Evolutionary conservation across 192 early-diverging fungal species (phyloP).

Genomic region (Physocladia obscura): DNA sequence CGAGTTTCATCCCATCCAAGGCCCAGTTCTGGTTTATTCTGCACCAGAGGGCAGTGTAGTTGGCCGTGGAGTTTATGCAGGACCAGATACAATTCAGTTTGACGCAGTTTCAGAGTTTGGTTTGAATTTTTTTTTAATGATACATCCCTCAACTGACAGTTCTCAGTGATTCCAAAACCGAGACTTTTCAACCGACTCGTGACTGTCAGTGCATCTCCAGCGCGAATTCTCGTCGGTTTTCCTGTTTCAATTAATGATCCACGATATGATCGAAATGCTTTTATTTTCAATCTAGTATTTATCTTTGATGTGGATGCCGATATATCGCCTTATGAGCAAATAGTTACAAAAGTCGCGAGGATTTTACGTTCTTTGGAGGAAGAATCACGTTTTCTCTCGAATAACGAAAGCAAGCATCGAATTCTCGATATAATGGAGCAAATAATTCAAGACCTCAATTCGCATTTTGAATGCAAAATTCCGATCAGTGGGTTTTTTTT

Average conservation of each 20-base stretch:
- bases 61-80: not conserved
- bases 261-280: constrained; percentile 74
- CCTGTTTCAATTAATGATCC: constrained; percentile 72
- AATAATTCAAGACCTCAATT: constrained; percentile 80
- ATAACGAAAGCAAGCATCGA: constrained; percentile 39
- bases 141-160: too few species aligned
- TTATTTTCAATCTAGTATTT: constrained; percentile 94
- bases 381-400: constrained; percentile 61
- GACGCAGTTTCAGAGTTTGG: constrained; percentile 75
- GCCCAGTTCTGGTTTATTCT: constrained; percentile 73
- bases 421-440: constrained; percentile 82
- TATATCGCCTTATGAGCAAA: constrained; percentile 79
- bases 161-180: constrained; percentile 82
- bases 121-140: too few species aligned
- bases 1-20: constrained; percentile 75
- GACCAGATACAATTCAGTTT: constrained; percentile 57
- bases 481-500: constrained; percentile 64
- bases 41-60: constrained; percentile 34
- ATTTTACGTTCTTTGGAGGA: constrained; percentile 80
- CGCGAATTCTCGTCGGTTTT: constrained; percentile 69
- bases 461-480: constrained; percentile 84
- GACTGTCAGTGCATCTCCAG: constrained; percentile 59
- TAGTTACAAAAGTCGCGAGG: constrained; percentile 83
- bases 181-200: constrained; percentile 73
- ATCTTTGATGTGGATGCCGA: constrained; percentile 83